Base-by-base conservation (phyloP, 1,284 basidiomycete species). In the Paramarasmius palmivorus region DNA sequence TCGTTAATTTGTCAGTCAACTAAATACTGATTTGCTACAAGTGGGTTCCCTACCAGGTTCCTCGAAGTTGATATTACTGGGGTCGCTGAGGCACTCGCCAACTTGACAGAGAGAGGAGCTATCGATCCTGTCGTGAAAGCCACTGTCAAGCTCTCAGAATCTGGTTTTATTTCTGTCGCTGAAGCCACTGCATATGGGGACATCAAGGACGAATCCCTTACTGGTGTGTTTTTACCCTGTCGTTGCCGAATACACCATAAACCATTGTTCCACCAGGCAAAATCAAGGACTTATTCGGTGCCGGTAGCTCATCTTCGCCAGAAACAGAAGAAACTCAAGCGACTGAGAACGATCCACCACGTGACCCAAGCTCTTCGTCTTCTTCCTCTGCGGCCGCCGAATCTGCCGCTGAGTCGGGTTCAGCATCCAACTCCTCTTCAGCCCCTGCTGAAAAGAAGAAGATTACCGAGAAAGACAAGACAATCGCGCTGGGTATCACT, bases 221-320 rank as follows among this genome's bases (percentile, higher is more conserved):
- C 87, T 53, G 90, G 90, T 83, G 68, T 62, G 76, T 70, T 22
- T 17, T 2, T 7, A 17, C 9, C 17, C 40, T 25, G 50, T 20
- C 10, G 32, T 54, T 42, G 47, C 36, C 44, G 42, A 22, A 36
- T 25, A 19, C 55, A 39, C 56, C 29, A 17, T 63, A 35, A 47
- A 53, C 41, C 52, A 56, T 51, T 46, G 51, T 50, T 46, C n/a
- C n/a, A n/a, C n/a, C 65, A 86, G 90, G 87, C 55, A 92, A 88
- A 73, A 71, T 97, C 57, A 95, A 95, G 73, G 86, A 85, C 35
- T 73, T 97, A 56, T 95, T 96, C 65, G 88, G 88, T 39, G 85
- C 79, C 56, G 76, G 79, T 7, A 65, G 66, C 42, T 75, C 78
- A 53, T 74, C 78, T 1, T 63, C 72, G n/a, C 59, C 65, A 12